Percentiles rank a stretch among this genome's conserved stretches.
These are phyloP conservation scores for Kwoniella pini DNA, from an alignment of 768 basidiomycete genomes.

Conservation along the genomic window DNA sequence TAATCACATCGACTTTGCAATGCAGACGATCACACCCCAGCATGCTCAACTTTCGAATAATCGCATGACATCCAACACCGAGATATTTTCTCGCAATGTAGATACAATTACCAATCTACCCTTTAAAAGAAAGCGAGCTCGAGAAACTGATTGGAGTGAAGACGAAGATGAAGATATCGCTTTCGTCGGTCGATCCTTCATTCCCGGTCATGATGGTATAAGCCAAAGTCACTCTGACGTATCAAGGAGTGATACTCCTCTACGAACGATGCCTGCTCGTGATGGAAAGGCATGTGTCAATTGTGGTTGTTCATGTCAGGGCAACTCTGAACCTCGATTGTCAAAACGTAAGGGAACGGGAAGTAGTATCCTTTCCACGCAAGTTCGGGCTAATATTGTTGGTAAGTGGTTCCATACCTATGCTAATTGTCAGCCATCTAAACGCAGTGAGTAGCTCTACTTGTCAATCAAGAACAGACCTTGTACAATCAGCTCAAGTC, in stretches of 20 bases:
- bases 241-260: background rate
- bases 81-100: too few relatives aligned
- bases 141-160: background rate
- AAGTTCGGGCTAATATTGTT: conserved; percentile 17
- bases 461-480: conserved; percentile 12
- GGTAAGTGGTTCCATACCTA: too few relatives aligned
- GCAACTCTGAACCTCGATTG: background rate
- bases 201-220: background rate
- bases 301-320: too few relatives aligned
- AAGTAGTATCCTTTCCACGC: conserved; percentile 3
- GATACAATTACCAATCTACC: too few relatives aligned
- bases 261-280: background rate
- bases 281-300: too few relatives aligned
- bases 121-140: background rate
- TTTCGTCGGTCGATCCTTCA: background rate
- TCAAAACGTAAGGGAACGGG: conserved; percentile 6
- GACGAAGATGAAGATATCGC: conserved; percentile 3
- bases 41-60: too few relatives aligned
- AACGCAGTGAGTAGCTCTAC: conserved; percentile 5
- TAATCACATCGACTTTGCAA: too few relatives aligned
- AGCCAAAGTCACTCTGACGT: background rate
- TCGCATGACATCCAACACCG: too few relatives aligned
- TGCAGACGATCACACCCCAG: too few relatives aligned
- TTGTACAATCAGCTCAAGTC: background rate
- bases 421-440: too few relatives aligned